Percentiles rank a stretch among this genome's conserved stretches.
Conservation (phyloP, 441 rosid genomes). For the Kokia cookei region DNA sequence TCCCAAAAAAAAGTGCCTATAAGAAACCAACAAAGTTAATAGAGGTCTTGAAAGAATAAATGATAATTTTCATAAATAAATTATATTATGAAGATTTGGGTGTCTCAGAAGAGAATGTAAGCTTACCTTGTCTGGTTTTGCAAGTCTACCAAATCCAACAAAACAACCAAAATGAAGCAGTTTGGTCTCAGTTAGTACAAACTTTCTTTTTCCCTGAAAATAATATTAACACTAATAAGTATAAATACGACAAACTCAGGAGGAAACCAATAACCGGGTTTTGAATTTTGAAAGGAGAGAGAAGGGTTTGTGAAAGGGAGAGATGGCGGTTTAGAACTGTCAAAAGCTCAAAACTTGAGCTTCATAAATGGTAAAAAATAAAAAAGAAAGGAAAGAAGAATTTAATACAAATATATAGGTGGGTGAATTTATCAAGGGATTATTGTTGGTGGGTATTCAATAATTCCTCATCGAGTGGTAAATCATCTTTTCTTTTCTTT, state of each 20-base stretch:
- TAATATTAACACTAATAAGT: neutral
- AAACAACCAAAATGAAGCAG: slow-evolving; percentile 31
- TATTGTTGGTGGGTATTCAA: slow-evolving; percentile 34
- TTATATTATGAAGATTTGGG: slow-evolving; percentile 1
- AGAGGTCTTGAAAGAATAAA: neutral
- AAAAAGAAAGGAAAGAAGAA: neutral
- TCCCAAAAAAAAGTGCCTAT: slow-evolving; percentile 10
- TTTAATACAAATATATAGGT: slow-evolving; percentile 5
- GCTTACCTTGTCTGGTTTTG: no score
- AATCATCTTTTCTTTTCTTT: neutral
- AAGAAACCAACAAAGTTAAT: slow-evolving; percentile 22
- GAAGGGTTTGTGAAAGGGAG: slow-evolving; percentile 1
- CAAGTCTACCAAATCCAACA: no score
- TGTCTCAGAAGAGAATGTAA: neutral
- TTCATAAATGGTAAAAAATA: slow-evolving; percentile 41
- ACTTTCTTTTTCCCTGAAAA: slow-evolving; percentile 4
- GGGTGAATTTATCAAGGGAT: slow-evolving; percentile 30
- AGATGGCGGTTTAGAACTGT: slow-evolving; percentile 18
- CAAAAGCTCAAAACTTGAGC: slow-evolving; percentile 19
- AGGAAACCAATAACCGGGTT: neutral
- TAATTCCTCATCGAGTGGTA: slow-evolving; percentile 23
- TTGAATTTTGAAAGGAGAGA: neutral
- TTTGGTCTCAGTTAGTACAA: slow-evolving; percentile 26
- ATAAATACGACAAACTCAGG: neutral
- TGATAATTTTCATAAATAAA: neutral